phyloP scores from a whole-genome alignment of 495 filamentous ascomycete species.

The Hypoxylon rickii region DNA sequence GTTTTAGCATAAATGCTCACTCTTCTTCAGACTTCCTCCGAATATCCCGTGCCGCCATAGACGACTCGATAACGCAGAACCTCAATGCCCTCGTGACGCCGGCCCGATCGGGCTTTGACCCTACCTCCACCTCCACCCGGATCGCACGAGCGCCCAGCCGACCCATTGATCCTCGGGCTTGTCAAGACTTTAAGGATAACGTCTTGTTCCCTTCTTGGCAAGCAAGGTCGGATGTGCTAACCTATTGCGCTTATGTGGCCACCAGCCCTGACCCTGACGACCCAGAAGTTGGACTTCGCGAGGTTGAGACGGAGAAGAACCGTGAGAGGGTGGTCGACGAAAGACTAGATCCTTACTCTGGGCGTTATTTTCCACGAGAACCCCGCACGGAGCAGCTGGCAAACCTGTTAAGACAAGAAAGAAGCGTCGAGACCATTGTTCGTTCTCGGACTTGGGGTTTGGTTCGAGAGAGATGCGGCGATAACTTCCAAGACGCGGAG shows the following conservation, averaged over 20 bases:
- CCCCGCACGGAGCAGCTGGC: slow-evolving; percentile 83
- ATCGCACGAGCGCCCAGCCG: slow-evolving; percentile 57
- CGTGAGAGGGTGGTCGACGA: slow-evolving; percentile 83
- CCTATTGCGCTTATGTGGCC: slow-evolving; percentile 88
- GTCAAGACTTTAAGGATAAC: slow-evolving; percentile 72
- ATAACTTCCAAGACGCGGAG: slow-evolving; percentile 61
- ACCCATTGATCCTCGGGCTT: slow-evolving; percentile 63
- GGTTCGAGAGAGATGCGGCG: slow-evolving; percentile 78
- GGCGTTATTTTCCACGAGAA: slow-evolving; percentile 80
- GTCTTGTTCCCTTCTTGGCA: slow-evolving; percentile 92
- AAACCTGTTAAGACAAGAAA: slow-evolving; percentile 77
- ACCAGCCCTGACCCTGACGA: slow-evolving; percentile 87
- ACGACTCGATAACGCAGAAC: slow-evolving; percentile 92
- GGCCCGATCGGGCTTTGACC: slow-evolving; percentile 71
- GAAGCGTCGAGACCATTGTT: slow-evolving; percentile 85
- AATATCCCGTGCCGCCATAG: slow-evolving; percentile 79
- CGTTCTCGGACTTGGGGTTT: slow-evolving; percentile 80
- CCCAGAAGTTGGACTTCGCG: slow-evolving; percentile 71
- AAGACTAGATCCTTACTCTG: slow-evolving; percentile 89
- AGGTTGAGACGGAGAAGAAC: slow-evolving; percentile 70
- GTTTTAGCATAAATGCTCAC: slow-evolving; percentile 8
- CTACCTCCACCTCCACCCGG: slow-evolving; percentile 67
- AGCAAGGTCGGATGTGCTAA: slow-evolving; percentile 78
- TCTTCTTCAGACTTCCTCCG: slow-evolving; percentile 83
- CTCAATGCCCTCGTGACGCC: slow-evolving; percentile 89